These are phyloP conservation scores for Brassica rapa DNA, from an alignment of 345 rosid genomes.

Conservation along the genomic window DNA sequence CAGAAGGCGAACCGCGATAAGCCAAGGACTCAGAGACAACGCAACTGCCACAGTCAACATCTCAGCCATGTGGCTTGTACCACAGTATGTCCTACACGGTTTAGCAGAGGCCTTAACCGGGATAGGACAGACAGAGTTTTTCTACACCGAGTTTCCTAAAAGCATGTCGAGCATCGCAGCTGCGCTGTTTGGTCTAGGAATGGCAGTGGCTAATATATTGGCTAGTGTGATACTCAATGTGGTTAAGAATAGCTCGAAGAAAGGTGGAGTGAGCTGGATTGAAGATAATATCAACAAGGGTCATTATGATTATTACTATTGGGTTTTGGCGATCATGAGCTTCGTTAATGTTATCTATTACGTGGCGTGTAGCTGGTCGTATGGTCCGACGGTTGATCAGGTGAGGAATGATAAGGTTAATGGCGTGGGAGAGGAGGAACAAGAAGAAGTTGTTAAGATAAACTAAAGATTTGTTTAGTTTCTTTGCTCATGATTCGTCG, in stretches of 20 bases:
- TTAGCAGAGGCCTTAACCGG: conserved; percentile 75
- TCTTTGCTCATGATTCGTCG: not conserved
- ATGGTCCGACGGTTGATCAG: conserved; percentile 58
- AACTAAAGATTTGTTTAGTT: conserved; percentile 22
- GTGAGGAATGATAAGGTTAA: conserved; percentile 46
- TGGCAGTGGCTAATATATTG: conserved; percentile 63
- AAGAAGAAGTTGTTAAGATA: conserved; percentile 33
- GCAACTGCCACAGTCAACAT: conserved; percentile 46
- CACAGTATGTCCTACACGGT: conserved; percentile 58
- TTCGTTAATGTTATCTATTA: conserved; percentile 62
- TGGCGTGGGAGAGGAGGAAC: conserved; percentile 43
- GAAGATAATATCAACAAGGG: conserved; percentile 68
- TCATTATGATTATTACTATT: conserved; percentile 72
- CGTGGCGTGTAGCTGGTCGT: conserved; percentile 71
- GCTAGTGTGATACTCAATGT: conserved; percentile 58
- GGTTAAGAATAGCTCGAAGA: conserved; percentile 48
- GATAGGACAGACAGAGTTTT: conserved; percentile 79
- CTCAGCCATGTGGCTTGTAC: conserved; percentile 87
- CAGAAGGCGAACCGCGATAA: conserved; percentile 61
- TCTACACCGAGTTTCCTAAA: conserved; percentile 75
- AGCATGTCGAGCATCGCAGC: conserved; percentile 79
- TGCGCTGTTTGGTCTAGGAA: conserved; percentile 60
- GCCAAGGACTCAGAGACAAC: conserved; percentile 50
- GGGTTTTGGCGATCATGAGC: conserved; percentile 68
- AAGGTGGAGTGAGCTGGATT: conserved; percentile 65